phyloP scores from a whole-genome alignment of 495 filamentous ascomycete genomes.

The Penicillium bovifimosum region DNA sequence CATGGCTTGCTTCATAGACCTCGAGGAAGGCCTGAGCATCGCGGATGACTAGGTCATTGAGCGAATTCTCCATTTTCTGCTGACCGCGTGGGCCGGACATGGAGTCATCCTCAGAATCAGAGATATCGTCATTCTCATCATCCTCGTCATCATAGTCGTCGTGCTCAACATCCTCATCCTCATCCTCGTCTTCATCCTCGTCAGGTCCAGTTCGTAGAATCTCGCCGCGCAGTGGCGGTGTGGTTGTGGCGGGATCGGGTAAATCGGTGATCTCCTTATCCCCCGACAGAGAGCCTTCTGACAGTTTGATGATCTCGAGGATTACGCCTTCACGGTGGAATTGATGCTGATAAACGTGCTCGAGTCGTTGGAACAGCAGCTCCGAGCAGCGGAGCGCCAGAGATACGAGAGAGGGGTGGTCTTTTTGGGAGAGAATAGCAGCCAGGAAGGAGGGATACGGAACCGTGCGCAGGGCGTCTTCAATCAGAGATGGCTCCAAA shows the following conservation, averaged over 20 bases:
- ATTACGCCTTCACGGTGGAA: conserved; percentile 98
- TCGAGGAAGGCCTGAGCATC: conserved; percentile 79
- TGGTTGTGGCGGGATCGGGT: conserved; percentile 10
- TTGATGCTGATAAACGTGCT: conserved; percentile 86
- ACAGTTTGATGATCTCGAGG: conserved; percentile 77
- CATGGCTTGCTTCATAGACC: conserved; percentile 70
- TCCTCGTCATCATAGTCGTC: conserved; percentile 57
- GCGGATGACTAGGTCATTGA: conserved; percentile 67
- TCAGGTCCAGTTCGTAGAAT: background rate
- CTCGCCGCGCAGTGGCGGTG: conserved; percentile 4
- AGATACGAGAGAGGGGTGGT: conserved; percentile 82
- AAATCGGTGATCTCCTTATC: conserved; percentile 18
- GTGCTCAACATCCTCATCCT: conserved; percentile 49
- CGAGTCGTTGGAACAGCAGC: conserved; percentile 74
- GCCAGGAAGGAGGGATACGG: conserved; percentile 97
- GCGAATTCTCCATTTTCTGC: conserved; percentile 50
- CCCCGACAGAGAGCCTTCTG: conserved; percentile 46
- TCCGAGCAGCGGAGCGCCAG: conserved; percentile 84
- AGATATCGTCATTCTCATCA: conserved; percentile 58
- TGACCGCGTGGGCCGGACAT: conserved; percentile 41
- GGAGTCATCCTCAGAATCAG: conserved; percentile 62
- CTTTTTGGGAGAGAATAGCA: conserved; percentile 92
- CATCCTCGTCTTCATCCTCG: conserved; percentile 48
- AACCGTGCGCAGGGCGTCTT: conserved; percentile 82
- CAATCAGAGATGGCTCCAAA: conserved; percentile 72